phyloP scores from a whole-genome alignment of 495 filamentous ascomycete genomes.

The Aspergillus mulundensis region DNA sequence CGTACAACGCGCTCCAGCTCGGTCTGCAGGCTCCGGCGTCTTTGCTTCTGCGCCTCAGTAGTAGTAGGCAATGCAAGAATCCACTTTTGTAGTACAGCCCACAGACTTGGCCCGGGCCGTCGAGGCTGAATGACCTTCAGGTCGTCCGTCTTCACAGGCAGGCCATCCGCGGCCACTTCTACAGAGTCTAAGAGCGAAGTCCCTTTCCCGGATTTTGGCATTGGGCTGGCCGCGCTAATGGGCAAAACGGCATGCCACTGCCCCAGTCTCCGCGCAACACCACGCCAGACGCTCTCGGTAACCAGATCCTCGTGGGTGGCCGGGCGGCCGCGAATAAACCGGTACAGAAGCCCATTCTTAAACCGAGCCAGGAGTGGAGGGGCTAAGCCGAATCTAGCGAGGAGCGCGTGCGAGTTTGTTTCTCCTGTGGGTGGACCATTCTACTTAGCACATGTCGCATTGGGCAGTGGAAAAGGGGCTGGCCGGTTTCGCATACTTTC shows the following conservation, averaged over 20 bases:
- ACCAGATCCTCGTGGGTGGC: constrained; percentile 77
- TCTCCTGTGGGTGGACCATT: constrained; percentile 51
- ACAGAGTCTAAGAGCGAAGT: constrained; percentile 13
- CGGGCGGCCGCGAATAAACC: constrained; percentile 76
- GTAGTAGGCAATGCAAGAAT: constrained; percentile 74
- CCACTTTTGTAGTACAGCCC: constrained; percentile 96
- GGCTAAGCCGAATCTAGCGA: constrained; percentile 75
- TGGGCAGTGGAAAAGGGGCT: constrained; percentile 23
- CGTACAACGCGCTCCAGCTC: constrained; percentile 68
- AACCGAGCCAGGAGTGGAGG: constrained; percentile 88
- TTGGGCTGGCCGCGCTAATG: constrained; percentile 11
- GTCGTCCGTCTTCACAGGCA: constrained; percentile 20
- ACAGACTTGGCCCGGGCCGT: constrained; percentile 72
- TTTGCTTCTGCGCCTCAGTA: constrained; percentile 59
- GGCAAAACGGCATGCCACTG: constrained; percentile 87
- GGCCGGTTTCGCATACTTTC: constrained; percentile 62
- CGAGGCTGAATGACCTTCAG: constrained; percentile 56
- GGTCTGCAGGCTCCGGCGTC: constrained; percentile 63
- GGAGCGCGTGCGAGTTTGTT: constrained; percentile 63
- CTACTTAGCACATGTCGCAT: constrained; percentile 39
- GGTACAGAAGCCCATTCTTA: constrained; percentile 92
- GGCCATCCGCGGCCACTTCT: constrained; percentile 31
- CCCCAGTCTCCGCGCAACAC: constrained; percentile 75
- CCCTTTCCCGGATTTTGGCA: constrained; percentile 13
- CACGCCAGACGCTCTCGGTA: constrained; percentile 66